Evolutionary conservation across 768 basidiomycete genomes (phyloP).

Genomic region (Neoboletus brunneissimus): DNA sequence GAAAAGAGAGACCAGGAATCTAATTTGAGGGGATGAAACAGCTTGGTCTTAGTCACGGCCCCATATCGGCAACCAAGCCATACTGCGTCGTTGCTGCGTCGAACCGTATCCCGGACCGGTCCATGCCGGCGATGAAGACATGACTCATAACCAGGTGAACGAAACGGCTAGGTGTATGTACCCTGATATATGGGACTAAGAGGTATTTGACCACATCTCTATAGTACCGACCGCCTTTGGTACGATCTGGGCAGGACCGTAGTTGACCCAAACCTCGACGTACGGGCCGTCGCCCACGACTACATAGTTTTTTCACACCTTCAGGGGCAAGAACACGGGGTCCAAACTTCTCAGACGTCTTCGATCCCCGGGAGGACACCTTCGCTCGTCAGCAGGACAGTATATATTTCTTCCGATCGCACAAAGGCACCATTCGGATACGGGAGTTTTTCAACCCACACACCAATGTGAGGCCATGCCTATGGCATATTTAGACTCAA

Average conservation of each 20-base stretch:
- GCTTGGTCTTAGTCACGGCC: neutral
- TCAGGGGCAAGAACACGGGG: neutral
- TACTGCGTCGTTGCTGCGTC: too few relatives aligned
- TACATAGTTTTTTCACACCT: neutral
- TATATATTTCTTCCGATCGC: neutral
- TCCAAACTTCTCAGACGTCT: neutral
- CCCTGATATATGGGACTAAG: too few relatives aligned
- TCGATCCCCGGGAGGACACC: neutral
- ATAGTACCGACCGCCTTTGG: neutral
- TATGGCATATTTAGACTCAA: neutral
- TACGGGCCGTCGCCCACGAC: neutral
- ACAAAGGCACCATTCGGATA: neutral
- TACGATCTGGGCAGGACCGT: neutral
- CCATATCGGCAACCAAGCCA: neutral
- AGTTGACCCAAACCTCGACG: neutral
- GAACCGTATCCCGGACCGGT: too few relatives aligned
- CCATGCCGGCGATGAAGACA: too few relatives aligned
- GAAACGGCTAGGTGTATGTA: too few relatives aligned
- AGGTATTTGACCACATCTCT: neutral
- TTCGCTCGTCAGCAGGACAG: neutral
- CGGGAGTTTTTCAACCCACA: neutral
- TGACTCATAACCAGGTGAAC: too few relatives aligned
- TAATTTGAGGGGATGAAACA: neutral
- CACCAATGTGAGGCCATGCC: neutral
- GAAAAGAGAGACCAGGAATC: neutral